A percentile compares a stretch with the other conserved stretches of the same genome.
These are phyloP conservation scores for Phylloporus arenicola DNA, from an alignment of 768 basidiomycete genomes.

Conservation along the genomic window DNA sequence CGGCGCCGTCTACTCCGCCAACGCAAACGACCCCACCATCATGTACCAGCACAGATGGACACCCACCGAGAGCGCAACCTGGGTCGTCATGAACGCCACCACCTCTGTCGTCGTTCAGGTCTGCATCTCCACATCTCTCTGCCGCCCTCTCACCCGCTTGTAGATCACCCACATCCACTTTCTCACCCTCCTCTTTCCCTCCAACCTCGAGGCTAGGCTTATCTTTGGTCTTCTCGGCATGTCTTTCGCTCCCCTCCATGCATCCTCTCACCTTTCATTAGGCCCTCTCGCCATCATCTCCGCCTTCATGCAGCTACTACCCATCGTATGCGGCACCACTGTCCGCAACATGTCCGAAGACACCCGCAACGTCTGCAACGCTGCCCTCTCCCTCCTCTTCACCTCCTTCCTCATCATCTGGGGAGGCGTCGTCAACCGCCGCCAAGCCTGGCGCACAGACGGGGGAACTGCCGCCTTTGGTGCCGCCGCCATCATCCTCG, in stretches of 20 bases:
- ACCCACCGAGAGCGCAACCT: conserved; percentile 58
- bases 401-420: conserved; percentile 85
- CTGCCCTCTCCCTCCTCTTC: conserved; percentile 92
- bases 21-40: conserved; percentile 21
- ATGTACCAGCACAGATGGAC: conserved; percentile 48
- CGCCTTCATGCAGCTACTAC: conserved; percentile 78
- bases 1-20: conserved; percentile 15
- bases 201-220: conserved; percentile 77
- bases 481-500: conserved; percentile 74
- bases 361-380: conserved; percentile 92
- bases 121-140: conserved; percentile 11
- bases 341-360: conserved; percentile 60
- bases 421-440: conserved; percentile 86
- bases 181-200: conserved; percentile 91
- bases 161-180: conserved; percentile 98
- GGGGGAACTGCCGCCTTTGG: conserved; percentile 96
- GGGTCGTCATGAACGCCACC: conserved; percentile 85
- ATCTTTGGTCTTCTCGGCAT: conserved; percentile 79
- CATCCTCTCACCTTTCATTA: conserved; percentile 19
- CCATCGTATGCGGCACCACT: conserved; percentile 38
- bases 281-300: conserved; percentile 84
- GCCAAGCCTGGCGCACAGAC: conserved; percentile 92
- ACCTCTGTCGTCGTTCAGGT: conserved; percentile 85
- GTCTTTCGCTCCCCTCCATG: conserved; percentile 11
- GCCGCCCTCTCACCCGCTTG: neutral